phyloP scores from a whole-genome alignment of 805 yeast genomes.

The Spathaspora sp. region DNA sequence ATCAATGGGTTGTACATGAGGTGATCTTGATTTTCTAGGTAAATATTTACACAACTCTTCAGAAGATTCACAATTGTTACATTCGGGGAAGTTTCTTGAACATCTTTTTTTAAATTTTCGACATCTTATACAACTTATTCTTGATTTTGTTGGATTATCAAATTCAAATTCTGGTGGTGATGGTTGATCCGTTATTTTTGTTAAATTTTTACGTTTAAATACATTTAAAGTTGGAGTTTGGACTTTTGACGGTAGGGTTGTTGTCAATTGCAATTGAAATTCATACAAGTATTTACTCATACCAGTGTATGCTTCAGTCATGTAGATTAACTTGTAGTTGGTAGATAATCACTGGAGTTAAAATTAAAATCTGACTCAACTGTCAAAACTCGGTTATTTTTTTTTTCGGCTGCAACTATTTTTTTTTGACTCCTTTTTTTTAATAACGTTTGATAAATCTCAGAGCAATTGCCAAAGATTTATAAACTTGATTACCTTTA shows the following conservation, averaged over 20 bases:
- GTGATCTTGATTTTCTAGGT: constrained; percentile 15
- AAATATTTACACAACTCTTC: constrained; percentile 26
- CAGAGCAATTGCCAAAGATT: not conserved
- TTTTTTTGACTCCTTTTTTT: not conserved
- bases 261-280: constrained; percentile 16
- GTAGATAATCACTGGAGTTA: too few relatives aligned
- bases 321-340: not conserved
- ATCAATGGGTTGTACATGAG: not conserved
- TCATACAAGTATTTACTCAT: constrained; percentile 18
- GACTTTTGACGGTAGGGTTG: not conserved
- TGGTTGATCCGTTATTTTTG: not conserved
- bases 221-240: constrained; percentile 14
- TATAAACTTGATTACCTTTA: constrained; percentile 1
- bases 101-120: constrained; percentile 29
- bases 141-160: constrained; percentile 18
- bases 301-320: constrained; percentile 5
- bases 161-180: constrained; percentile 16
- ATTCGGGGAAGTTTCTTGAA: constrained; percentile 28
- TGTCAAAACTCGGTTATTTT: too few relatives aligned
- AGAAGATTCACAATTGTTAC: constrained; percentile 24
- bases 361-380: too few relatives aligned
- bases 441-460: not conserved
- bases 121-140: constrained; percentile 28
- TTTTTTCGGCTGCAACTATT: not conserved
- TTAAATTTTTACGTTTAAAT: constrained; percentile 25